Evolutionary conservation across 768 basidiomycete genomes (phyloP), one percentile per base, ranked within the genome.

Genomic region (Nidularia pulvinata): DNA sequence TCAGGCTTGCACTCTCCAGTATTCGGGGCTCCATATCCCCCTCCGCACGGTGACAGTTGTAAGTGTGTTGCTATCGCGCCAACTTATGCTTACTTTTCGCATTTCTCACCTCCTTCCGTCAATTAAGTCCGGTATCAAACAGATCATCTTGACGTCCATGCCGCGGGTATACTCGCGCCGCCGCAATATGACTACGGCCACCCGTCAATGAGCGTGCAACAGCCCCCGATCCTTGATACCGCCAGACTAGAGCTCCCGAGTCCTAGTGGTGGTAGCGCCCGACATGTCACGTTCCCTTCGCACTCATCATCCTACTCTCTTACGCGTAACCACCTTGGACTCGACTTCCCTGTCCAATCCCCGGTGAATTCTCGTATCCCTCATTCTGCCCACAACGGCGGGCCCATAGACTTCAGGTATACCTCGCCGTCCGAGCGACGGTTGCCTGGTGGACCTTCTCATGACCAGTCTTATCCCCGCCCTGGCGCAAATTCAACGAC

Each of bases 1-100:
- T 89, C 88, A 50, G 88, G 85, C 55, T 70, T 90, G 22, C 86
- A 88, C 61, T 89, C 89, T 2, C 88, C 89, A 59, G 78, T 84
- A 50, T 86, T 86, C 69, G 75, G 73, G 52, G 66, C 78, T 48
- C 72, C 73, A 30, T 78, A 73, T 59, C 72, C 76, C 67, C 67
- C 75, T 57, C 67, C 71, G 52, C 73, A 76, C 72, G 70, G 74
- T 56, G 77, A 80, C 78, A 78, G 72, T 75, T 72, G 79, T 83
- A 68, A 76, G 79, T 74, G 69, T 65, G 67, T 74, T 77, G 72
- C 68, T 72, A 80, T 84, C 72, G 72, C 72, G 74, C 61, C 72
- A 75, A 64, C 74, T 39, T 39, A 10, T 76, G 65, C 69, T 69
- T 61, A 62, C 58, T 59, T 58, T 66, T 56, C 60, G 61, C 64